These are phyloP conservation scores for Termitomyces sp. DNA, from an alignment of 768 basidiomycete species.

Conservation along the genomic window DNA sequence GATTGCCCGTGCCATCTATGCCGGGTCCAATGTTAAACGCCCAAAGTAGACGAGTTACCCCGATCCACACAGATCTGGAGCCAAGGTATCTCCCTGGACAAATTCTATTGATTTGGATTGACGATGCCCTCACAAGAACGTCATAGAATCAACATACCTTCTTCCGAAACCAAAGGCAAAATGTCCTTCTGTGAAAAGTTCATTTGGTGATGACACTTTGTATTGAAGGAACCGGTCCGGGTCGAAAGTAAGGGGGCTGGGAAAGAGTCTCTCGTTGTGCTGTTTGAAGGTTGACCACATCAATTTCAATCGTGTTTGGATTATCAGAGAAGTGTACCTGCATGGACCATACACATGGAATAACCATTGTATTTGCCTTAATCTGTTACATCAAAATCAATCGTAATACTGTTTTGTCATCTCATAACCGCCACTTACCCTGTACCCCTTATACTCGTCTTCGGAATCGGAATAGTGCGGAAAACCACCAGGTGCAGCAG, in stretches of 20 bases:
- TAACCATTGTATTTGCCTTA: constrained; percentile 3
- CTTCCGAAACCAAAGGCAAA: constrained; percentile 3
- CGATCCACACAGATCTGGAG: constrained; percentile 4
- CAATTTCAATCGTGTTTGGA: too few species aligned
- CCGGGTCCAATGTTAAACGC: constrained; percentile 4
- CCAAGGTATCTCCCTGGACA: constrained; percentile 5
- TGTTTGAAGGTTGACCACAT: too few species aligned
- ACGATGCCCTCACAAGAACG: too few species aligned
- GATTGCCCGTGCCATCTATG: not conserved
- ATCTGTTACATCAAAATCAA: too few species aligned
- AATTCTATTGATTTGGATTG: too few species aligned
- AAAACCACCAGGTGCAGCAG: not conserved
- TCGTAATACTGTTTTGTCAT: too few species aligned
- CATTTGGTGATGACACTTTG: not conserved
- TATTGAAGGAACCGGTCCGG: constrained; percentile 2
- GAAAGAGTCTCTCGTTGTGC: constrained; percentile 1
- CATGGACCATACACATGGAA: constrained; percentile 6
- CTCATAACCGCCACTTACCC: too few species aligned
- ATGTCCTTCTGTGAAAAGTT: constrained; percentile 3
- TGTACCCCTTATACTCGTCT: constrained; percentile 5
- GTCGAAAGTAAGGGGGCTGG: not conserved
- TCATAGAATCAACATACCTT: not conserved
- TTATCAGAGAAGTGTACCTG: not conserved
- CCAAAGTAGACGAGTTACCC: constrained; percentile 6
- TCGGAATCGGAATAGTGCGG: constrained; percentile 6